Base-by-base conservation (phyloP, 768 basidiomycete genomes). In the Calocybe cyanea region DNA sequence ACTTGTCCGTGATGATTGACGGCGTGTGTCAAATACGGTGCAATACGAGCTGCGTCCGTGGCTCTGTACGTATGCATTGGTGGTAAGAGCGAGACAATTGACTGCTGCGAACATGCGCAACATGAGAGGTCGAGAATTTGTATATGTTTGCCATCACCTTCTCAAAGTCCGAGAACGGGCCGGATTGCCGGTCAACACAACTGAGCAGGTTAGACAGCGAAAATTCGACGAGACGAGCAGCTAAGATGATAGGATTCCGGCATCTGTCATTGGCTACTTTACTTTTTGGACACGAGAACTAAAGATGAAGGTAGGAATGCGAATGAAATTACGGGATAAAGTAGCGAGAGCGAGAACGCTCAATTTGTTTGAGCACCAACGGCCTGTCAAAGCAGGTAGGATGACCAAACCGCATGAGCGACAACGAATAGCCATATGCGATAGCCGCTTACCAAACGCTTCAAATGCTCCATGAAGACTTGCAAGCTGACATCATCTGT, bases 401-500 rank as follows among this genome's bases (percentile, higher is more conserved):
- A 30, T 31, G 23, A 35, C 45, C 28, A 6, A 31, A 38, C 24
- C 24, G 19, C 15, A 1, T 15, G 39, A 30, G 51, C 8, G 3
- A 43, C 32, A 18, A 21, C 31, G 24, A 28, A 11, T 11, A 28
- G 5, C 25, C 5, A 28, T 6, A 11, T 46, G n/a, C n/a, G n/a
- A n/a, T n/a, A n/a, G n/a, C n/a, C n/a, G 70, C 83, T 60, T 56
- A 86, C 93, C 72, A 97, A 67, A 59, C 92, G 83, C 65, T 95
- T 96, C 67, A 97, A 71, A 70, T 94, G 90, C 60, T 96, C 94
- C 93, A 93, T 94, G 73, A 96, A 95, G 45, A 94, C 88, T 65
- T 94, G 91, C 68, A 97, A 77, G 63, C 92, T 96, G 51, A 98
- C 95, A 65, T 99, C 95, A 62, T 98, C 96, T 45, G 96, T 99